Evolutionary conservation across 805 yeast genomes (phyloP).

Genomic region (Blastobotrys parvus): DNA sequence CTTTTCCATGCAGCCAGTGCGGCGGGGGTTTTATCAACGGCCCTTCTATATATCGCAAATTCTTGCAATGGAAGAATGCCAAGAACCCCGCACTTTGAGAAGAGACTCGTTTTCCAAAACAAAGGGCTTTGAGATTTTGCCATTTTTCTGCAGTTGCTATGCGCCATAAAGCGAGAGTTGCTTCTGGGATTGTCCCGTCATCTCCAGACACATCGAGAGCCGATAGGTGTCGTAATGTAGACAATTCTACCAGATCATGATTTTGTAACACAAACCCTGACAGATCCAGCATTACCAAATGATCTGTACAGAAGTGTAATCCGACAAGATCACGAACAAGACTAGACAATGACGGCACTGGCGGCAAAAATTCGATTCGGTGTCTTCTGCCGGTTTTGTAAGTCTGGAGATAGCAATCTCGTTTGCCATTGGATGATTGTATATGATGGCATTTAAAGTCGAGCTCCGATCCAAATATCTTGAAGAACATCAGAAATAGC

Average conservation of each 20-base stretch:
- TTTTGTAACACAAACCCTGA: constrained; percentile 2
- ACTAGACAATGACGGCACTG: background rate
- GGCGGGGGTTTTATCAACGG: constrained; percentile 23
- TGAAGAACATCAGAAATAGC: constrained; percentile 10
- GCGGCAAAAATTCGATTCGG: constrained; percentile 12
- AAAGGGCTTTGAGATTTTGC: constrained; percentile 8
- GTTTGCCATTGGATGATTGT: no score
- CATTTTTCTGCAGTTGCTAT: constrained; percentile 11
- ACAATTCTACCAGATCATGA: background rate
- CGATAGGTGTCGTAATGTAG: constrained; percentile 7
- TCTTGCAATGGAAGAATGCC: background rate
- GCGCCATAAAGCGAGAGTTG: constrained; percentile 8
- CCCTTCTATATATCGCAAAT: constrained; percentile 10
- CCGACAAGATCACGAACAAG: background rate
- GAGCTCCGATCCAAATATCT: constrained; percentile 6
- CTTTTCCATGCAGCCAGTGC: constrained; percentile 3
- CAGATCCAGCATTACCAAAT: constrained; percentile 10
- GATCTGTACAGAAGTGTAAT: background rate
- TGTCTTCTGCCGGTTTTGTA: constrained; percentile 6
- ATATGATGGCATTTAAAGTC: constrained; percentile 11
- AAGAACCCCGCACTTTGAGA: background rate
- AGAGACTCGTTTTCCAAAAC: constrained; percentile 8
- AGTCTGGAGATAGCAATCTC: background rate
- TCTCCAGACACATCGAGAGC: constrained; percentile 12
- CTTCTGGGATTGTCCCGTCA: constrained; percentile 2